Percentiles rank a stretch among this genome's conserved stretches.
phyloP scores from a whole-genome alignment of 2,329 filamentous ascomycete species.

The Diplodia seriata region DNA sequence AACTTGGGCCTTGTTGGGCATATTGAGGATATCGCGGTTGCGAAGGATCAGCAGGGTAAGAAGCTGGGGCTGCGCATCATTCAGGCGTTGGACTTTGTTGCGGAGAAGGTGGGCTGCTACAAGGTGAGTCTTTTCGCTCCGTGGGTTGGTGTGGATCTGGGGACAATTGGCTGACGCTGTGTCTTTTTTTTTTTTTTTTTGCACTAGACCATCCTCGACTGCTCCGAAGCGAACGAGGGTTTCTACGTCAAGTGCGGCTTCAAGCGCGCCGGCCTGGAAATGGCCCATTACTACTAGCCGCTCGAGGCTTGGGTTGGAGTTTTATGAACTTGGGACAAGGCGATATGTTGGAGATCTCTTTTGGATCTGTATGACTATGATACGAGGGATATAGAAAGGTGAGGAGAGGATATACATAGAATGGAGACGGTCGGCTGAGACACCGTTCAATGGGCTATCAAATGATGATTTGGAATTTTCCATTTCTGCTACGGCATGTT shows the following conservation, averaged over 20 bases:
- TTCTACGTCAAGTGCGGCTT: conserved; percentile 99
- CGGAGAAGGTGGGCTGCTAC: conserved; percentile 89
- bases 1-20: conserved; percentile 84
- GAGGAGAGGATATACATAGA: conserved; percentile 13
- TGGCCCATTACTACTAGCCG: conserved; percentile 85
- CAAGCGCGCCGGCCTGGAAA: conserved; percentile 87
- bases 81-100: conserved; percentile 88
- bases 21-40: conserved; percentile 96
- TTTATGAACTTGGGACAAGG: not conserved
- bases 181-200: not conserved
- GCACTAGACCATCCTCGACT: conserved; percentile 84
- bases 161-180: not conserved
- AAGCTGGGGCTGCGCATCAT: conserved; percentile 93
- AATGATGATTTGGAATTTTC: not conserved
- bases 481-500: not conserved
- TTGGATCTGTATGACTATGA: conserved; percentile 19
- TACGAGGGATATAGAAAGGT: conserved; percentile 5
- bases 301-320: not conserved
- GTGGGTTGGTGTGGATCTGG: not conserved
- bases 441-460: not conserved
- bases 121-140: conserved; percentile 61
- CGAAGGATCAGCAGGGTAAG: conserved; percentile 95
- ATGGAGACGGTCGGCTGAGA: not conserved
- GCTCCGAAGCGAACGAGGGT: conserved; percentile 92
- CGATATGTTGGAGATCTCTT: not conserved